Evolutionary conservation across 371 early-diverging fungal genomes (phyloP), one percentile per base, ranked within the genome.

Genomic region (Batkoa obscura): DNA sequence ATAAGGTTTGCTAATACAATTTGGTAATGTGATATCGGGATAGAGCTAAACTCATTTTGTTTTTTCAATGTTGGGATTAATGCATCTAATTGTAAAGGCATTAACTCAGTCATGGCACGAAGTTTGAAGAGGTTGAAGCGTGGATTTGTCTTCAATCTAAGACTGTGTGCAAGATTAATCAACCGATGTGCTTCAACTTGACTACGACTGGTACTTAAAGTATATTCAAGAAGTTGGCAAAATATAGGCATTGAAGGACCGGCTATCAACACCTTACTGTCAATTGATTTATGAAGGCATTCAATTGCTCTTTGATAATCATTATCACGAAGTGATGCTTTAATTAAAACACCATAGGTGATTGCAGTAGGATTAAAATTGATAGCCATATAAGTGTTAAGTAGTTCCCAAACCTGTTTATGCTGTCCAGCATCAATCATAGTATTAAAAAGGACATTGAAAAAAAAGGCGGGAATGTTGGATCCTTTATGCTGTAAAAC

Each of bases 91-190:
- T 48, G 9, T 5, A 6, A 23, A 9, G 48, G 48, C 5, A 9
- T 5, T 5, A 48, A 9, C 15, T 48, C 48, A 32, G 48, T 48
- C 48, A 48, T 23, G 48, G 48, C 48, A 6, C 48, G 48, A 15
- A 48, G 32, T 15, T 48, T 48, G 23, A 48, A 15, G 32, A 48
- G 48, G 48, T 48, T 15, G 48, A 48, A 48, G 48, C 48, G 48
- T 15, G 5, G 48, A 15, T 48, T 48, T 5, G 48, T 48, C 9
- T 15, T 9, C 9, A 48, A 15, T 9, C 9, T 23, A 5, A 48
- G 15, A 5, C 9, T 23, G 15, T 48, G 6, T 6, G 15, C 48
- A 23, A 9, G 5, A 15, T 9, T 32, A 32, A 48, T 6, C 48
- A 48, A 15, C 9, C 15, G 23, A 32, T 15, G 9, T 5, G 15